Evolutionary conservation across 306 rosid genomes (phyloP).

Genomic region (Ziziphus jujuba): DNA sequence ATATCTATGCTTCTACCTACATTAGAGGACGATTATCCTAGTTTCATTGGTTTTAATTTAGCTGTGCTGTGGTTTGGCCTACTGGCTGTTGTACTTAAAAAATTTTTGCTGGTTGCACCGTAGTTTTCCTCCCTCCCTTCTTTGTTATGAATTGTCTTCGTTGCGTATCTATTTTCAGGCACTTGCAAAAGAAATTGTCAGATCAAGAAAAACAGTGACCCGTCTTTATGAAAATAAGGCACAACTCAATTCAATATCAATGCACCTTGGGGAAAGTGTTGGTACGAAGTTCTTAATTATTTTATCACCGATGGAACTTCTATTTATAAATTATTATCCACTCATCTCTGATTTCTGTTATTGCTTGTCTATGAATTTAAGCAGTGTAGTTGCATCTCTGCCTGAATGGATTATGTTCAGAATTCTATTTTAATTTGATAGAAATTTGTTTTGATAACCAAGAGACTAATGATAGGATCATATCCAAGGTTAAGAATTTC

Average conservation of each 20-base stretch:
- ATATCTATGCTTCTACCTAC: not conserved
- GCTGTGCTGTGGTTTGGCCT: too few species aligned
- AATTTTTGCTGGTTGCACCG: too few species aligned
- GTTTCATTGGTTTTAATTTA: not conserved
- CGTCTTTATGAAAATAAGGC: conserved; percentile 95
- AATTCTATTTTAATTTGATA: too few species aligned
- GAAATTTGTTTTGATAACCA: too few species aligned
- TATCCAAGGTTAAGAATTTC: too few species aligned
- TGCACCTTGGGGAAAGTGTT: conserved; percentile 99
- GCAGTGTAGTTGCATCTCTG: not conserved
- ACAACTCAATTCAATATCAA: conserved; percentile 90
- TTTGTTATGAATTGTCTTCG: too few species aligned
- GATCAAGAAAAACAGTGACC: conserved; percentile 84
- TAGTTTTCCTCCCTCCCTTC: too few species aligned
- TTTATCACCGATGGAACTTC: not conserved
- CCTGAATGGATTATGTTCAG: too few species aligned
- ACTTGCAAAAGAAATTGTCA: conserved; percentile 88
- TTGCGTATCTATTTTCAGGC: conserved; percentile 42
- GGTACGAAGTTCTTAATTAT: conserved; percentile 51
- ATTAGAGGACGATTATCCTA: too few species aligned
- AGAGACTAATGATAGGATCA: not conserved
- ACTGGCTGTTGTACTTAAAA: too few species aligned
- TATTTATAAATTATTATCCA: not conserved
- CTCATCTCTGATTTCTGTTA: not conserved
- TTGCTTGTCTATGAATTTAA: conserved; percentile 5